Evolutionary conservation across 1,284 basidiomycete genomes (phyloP).

Genomic region (Mycosarcoma maydis): DNA sequence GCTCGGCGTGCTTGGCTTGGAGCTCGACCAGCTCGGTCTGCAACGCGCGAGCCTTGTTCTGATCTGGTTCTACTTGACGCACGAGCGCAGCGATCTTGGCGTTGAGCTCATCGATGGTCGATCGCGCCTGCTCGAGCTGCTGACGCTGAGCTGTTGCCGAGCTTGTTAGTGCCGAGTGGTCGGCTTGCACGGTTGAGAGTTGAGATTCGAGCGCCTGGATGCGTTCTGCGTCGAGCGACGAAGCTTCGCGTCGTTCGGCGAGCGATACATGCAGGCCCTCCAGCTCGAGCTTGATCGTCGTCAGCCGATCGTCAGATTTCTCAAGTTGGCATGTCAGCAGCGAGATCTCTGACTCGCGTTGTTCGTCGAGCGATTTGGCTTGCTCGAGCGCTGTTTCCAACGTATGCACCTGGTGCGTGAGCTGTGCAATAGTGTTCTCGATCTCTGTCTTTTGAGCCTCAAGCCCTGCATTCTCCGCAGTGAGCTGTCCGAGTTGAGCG

Average conservation of each 20-base stretch:
- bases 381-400: slow-evolving; percentile 1
- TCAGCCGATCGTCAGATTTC: slow-evolving; percentile 8
- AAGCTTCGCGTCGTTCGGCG: slow-evolving; percentile 24
- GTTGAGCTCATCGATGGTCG: neutral
- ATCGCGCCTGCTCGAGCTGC: neutral
- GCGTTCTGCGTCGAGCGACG: slow-evolving; percentile 10
- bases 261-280: slow-evolving; percentile 7
- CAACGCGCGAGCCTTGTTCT: neutral
- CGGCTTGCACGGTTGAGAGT: neutral
- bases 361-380: neutral
- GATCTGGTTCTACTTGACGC: too few species aligned
- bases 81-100: neutral
- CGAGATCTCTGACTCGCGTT: slow-evolving; percentile 9
- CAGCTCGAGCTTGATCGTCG: neutral
- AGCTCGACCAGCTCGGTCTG: slow-evolving; percentile 1
- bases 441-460: neutral
- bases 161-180: neutral
- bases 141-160: neutral
- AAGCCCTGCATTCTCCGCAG: neutral
- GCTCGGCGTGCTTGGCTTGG: slow-evolving; percentile 1
- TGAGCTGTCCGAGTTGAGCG: neutral
- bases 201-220: slow-evolving; percentile 16
- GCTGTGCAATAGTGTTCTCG: neutral
- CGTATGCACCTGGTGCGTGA: neutral
- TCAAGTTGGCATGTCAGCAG: neutral